A percentile compares a stretch with the other conserved stretches of the same genome.
Conservation (phyloP, 228 moss, liverwort and hornwort genomes). For the Sphagnum magellanicum region DNA sequence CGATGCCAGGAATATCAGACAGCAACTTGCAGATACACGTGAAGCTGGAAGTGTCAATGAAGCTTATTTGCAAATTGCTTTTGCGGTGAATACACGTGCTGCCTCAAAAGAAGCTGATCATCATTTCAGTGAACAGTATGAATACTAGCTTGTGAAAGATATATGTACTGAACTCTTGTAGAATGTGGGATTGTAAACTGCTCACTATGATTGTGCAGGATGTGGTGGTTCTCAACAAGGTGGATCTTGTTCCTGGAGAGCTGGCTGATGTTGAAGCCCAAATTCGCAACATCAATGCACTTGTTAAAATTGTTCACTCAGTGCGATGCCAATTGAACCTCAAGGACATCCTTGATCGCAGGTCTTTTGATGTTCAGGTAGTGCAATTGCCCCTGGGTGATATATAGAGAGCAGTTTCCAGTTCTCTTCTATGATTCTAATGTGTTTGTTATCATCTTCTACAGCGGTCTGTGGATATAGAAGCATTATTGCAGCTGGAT, state of each 20-base stretch:
- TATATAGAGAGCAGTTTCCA: too few relatives aligned
- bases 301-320: constrained; percentile 63
- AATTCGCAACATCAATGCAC: constrained; percentile 54
- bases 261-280: constrained; percentile 41
- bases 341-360: constrained; percentile 51
- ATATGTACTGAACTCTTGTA: too few relatives aligned
- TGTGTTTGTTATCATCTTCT: neutral
- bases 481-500: constrained; percentile 39
- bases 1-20: constrained; percentile 66
- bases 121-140: neutral
- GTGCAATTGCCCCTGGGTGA: neutral
- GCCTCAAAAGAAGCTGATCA: neutral
- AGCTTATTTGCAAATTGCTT: constrained; percentile 74
- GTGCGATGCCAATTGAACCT: constrained; percentile 71
- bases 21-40: constrained; percentile 60
- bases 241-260: constrained; percentile 42
- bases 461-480: constrained; percentile 48
- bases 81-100: constrained; percentile 36
- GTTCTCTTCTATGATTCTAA: neutral
- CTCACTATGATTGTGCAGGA: constrained; percentile 33
- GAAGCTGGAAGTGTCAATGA: constrained; percentile 57
- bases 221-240: constrained; percentile 74
- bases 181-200: too few relatives aligned
- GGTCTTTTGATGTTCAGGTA: constrained; percentile 64
- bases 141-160: too few relatives aligned